Evolutionary conservation across 2,329 filamentous ascomycete species (phyloP), one percentile per base, ranked within the genome.

Genomic region (Diaporthe destruens): DNA sequence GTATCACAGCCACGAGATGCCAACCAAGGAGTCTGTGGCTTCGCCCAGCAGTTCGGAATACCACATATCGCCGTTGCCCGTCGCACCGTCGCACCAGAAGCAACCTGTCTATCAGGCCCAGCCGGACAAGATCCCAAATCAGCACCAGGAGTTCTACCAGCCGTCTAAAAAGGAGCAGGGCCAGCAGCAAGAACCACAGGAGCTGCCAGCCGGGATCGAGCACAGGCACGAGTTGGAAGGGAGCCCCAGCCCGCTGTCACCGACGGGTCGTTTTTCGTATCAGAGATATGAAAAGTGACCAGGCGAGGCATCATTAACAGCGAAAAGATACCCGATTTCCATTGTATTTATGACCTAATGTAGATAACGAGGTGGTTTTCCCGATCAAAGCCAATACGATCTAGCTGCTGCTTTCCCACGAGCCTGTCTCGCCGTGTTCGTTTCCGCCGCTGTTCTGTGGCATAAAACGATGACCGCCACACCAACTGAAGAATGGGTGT

Each of bases 41-140:
- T 66, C 70, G 23, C 72, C 72, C 51, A 70, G 51, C 34, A 70
- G 59, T n/a, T 72, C 68, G 16, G 54, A 42, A 23, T 54, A 42
- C 49, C 56, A 61, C 18, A 49, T 66, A n/a, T 65, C 66, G 36
- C 65, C 72, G 12, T 54, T 56, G 18, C 70, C 70, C 7, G 25
- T 55, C 44, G 23, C 53, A 18, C 47, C 69, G 42, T 18, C 55
- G 32, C 11, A 9, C 8, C 44, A 59, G 36, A 42, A 66, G 23
- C 6, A 32, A 4, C 55, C 66, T 3, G 42, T n/a, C 18, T 34
- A 65, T 8, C 63, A 54, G 16, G 51, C 39, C 23, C 54, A 49
- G 25, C 29, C 53, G 18, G 66, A 70, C 29, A 42, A 25, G 18
- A 32, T 59, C 16, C 49, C 44, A 7, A 47, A 73, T 3, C 71